Evolutionary conservation across 805 yeast genomes (phyloP), one percentile per base, ranked within the genome.

Genomic region (Candida verbasci): DNA sequence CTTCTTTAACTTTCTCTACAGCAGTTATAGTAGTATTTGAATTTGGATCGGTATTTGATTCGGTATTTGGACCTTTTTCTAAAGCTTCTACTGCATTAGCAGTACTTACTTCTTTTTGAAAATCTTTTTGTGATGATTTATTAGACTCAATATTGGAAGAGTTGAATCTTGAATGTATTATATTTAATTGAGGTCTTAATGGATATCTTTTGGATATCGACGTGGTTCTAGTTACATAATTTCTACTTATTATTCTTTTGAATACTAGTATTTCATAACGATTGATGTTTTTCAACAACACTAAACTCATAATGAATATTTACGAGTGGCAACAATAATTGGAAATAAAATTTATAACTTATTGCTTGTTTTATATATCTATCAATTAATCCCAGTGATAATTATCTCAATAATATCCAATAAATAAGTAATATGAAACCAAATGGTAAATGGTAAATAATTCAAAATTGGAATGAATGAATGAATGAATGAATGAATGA

Each of bases 131-230:
- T 15, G 25, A 14, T 10, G 18, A 14, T 10, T 30, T 30, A 3
- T 30, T 30, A 3, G 34, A 30, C 16, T 30, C 34, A 17, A 31
- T 24, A 14, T 31, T 31, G 14, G 34, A 17, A 10, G 54, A 48
- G 29, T 49, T 46, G 21, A 18, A 28, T 39, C 52, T 50, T 15
- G 40, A 29, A 10, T 44, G 26, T 32, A 42, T 29, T n/a, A 46
- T 20, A 31, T 47, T 44, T 24, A 49, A 31, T 4, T 23, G 18
- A 8, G 50, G 50, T 28, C 44, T 35, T 21, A 49, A 44, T 9
- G 53, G 53, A 21, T 47, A 49, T 29, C 49, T 44, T n/a, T 29
- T 17, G 9, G 28, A 14, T 2, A n/a, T 12, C 8, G 11, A 18
- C 1, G 12, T 12, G 12, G 11, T 15, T 11, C 24, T 29, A 5